phyloP scores from a whole-genome alignment of 2,329 filamentous ascomycete species.

The Exophiala mesophila region DNA sequence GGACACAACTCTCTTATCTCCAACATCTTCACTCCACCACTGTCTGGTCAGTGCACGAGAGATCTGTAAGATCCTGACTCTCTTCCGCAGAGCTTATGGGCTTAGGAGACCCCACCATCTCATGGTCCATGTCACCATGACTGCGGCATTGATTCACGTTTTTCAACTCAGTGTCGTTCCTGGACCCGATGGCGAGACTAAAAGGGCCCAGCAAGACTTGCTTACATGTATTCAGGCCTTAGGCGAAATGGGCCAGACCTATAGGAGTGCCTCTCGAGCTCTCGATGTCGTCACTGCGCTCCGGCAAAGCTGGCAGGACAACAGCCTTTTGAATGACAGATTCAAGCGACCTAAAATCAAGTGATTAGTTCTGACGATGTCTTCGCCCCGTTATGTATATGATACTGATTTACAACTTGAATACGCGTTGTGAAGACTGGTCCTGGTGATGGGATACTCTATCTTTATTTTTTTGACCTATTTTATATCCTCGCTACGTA shows the following conservation, averaged over 20 bases:
- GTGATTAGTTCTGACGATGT: too few relatives aligned
- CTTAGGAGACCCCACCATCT: not conserved
- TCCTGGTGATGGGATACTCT: too few relatives aligned
- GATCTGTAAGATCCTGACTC: not conserved
- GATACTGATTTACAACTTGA: too few relatives aligned
- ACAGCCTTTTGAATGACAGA: not conserved
- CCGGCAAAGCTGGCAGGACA: constrained; percentile 1
- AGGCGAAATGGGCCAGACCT: constrained; percentile 15
- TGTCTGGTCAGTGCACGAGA: not conserved
- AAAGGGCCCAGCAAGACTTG: constrained; percentile 40
- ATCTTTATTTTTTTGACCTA: too few relatives aligned
- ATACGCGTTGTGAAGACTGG: too few relatives aligned
- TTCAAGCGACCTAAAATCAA: not conserved
- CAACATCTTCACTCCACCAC: not conserved
- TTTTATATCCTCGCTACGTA: too few relatives aligned
- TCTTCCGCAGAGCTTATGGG: not conserved
- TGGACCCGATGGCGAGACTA: constrained; percentile 6
- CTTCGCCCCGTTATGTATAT: too few relatives aligned
- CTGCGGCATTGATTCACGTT: constrained; percentile 1
- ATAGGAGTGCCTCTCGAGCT: constrained; percentile 11
- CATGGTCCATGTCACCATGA: constrained; percentile 2
- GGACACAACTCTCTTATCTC: not conserved
- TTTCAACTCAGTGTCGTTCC: not conserved
- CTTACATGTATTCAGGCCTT: constrained; percentile 12
- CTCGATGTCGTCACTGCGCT: constrained; percentile 11